Percentiles rank a stretch among this genome's conserved stretches.
Conservation (phyloP, 23 red algal genomes). For the Gracilaria caudata region DNA sequence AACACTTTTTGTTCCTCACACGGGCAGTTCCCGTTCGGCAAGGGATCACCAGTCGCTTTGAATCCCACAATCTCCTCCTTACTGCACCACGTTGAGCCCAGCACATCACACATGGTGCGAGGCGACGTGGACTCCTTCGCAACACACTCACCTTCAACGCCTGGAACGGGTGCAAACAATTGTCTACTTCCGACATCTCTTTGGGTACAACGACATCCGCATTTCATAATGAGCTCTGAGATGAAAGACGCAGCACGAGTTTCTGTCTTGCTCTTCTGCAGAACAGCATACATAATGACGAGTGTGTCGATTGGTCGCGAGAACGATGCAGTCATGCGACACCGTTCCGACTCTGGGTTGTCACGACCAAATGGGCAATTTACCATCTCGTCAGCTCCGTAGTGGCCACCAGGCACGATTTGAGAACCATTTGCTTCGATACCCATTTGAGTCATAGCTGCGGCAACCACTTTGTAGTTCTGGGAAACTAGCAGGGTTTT, state of each 20-base stretch:
- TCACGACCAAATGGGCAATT: slow-evolving; percentile 57
- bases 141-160: slow-evolving; percentile 27
- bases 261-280: slow-evolving; percentile 57
- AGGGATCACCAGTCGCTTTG: slow-evolving; percentile 2
- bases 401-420: slow-evolving; percentile 43
- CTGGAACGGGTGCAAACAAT: slow-evolving; percentile 21
- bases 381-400: slow-evolving; percentile 30
- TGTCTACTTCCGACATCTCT: slow-evolving; percentile 11
- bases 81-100: slow-evolving; percentile 40
- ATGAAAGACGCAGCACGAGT: slow-evolving; percentile 60
- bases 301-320: slow-evolving; percentile 28
- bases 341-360: slow-evolving; percentile 34
- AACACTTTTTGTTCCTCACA: slow-evolving; percentile 12
- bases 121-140: slow-evolving; percentile 5
- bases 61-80: slow-evolving; percentile 35
- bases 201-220: slow-evolving; percentile 58
- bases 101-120: slow-evolving; percentile 49
- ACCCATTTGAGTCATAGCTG: slow-evolving; percentile 54
- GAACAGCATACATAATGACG: slow-evolving; percentile 62
- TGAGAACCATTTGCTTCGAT: slow-evolving; percentile 4
- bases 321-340: slow-evolving; percentile 55
- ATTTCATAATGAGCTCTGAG: slow-evolving; percentile 49
- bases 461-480: slow-evolving; percentile 32
- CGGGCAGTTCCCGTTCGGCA: slow-evolving; percentile 51
- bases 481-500: slow-evolving; percentile 18